Conservation (phyloP, 116 monocot genomes). For the Posidonia oceanica region DNA sequence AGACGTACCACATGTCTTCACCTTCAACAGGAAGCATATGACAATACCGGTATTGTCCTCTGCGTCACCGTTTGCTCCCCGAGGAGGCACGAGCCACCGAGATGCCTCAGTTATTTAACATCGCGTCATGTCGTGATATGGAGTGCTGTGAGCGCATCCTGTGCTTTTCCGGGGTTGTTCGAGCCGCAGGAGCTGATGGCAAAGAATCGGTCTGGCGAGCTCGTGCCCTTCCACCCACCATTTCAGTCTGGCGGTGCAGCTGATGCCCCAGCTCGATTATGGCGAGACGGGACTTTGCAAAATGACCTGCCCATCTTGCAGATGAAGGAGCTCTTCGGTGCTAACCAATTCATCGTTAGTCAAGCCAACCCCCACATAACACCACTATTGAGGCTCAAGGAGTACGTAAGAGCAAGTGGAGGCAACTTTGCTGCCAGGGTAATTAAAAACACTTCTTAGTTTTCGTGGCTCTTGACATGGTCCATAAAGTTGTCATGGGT, state of each 20-base stretch:
- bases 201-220: conserved; percentile 74
- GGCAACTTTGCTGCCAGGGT: conserved; percentile 89
- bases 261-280: conserved; percentile 32
- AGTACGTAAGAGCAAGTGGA: conserved; percentile 66
- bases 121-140: conserved; percentile 93
- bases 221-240: conserved; percentile 76
- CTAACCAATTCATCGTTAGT: conserved; percentile 94
- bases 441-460: too few relatives aligned
- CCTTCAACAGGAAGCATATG: conserved; percentile 98
- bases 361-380: conserved; percentile 95
- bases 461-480: too few relatives aligned
- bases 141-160: conserved; percentile 60
- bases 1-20: too few relatives aligned
- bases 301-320: conserved; percentile 89
- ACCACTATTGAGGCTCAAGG: conserved; percentile 72
- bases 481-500: too few relatives aligned
- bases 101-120: conserved; percentile 91
- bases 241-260: conserved; percentile 23
- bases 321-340: conserved; percentile 89
- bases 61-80: conserved; percentile 90
- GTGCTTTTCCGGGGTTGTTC: conserved; percentile 92
- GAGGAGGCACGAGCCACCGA: conserved; percentile 82
- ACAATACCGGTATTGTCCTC: conserved; percentile 80
- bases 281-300: conserved; percentile 95
- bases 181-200: conserved; percentile 96